Evolutionary conservation across 306 rosid genomes (phyloP), one percentile per base, ranked within the genome.

Genomic region (Sicyos baderoa): DNA sequence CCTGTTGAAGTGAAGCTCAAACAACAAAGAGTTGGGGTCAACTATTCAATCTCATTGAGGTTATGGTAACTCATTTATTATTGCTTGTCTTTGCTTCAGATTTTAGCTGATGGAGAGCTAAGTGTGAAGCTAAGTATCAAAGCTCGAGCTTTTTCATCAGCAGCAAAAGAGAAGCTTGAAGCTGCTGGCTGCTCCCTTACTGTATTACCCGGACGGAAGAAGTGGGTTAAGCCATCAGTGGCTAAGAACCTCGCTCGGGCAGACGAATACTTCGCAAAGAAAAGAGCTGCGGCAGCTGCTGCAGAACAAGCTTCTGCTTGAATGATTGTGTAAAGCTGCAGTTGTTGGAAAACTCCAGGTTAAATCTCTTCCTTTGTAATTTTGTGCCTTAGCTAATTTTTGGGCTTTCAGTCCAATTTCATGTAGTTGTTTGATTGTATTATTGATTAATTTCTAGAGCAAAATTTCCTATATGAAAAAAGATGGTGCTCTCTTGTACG

Each of bases 191-290:
- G 99, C 76, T 81, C 88, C 62, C 85, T 94, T 71, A 85, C 89
- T 4, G 85, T 85, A 50, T 79, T 94, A 66, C 97, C 96, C 15
- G 99, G 99, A 49, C 87, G 95, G 15, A 94, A 94, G 91, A 94
- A 94, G 78, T 94, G 97, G 99, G 90, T 93, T 22, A 90, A 93
- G 76, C 91, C 97, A 68, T 86, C 97, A 2, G 97, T 93, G 76
- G 88, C 95, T 45, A 93, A 90, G 75, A 93, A 90, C 82, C 78
- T 84, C 21, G 99, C 97, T 17, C 99, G 99, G 29, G 97, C 99
- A 0, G 99, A 93, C 0, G 97, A 93, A 76, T 90, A 90, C 84
- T 93, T 90, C 15, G 96, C 96, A 81, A 93, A 82, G 86, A 93
- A 90, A 76, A 85, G 85, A 25, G 96, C 89, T 15, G 85, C 93